Evolutionary conservation across 148 eudicot species (phyloP).

Genomic region (Polygonum maritimum): DNA sequence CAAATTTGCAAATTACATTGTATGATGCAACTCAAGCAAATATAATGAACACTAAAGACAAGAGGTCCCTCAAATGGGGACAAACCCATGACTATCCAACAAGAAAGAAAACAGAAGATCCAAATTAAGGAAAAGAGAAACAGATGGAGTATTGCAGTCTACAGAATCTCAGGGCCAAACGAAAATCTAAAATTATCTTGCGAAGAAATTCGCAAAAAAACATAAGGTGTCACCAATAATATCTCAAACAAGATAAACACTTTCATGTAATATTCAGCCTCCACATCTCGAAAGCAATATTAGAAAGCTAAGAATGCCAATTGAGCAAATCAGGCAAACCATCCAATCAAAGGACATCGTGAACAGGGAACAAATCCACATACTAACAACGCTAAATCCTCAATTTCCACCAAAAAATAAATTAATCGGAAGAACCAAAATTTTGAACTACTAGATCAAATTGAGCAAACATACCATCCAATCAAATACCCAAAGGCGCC

Average conservation of each 20-base stretch:
- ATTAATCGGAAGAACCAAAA: neutral
- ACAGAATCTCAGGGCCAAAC: neutral
- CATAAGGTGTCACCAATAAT: neutral
- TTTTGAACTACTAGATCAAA: neutral
- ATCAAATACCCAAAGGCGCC: conserved; percentile 73
- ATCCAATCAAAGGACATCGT: neutral
- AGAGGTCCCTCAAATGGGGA: neutral
- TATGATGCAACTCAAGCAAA: neutral
- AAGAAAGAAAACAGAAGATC: neutral
- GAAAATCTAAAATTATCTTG: neutral
- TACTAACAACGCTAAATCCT: neutral
- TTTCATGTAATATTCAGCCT: neutral
- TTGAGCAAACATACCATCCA: conserved; percentile 34
- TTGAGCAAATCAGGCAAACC: neutral
- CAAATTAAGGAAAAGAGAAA: neutral
- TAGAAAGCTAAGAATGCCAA: neutral
- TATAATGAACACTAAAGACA: neutral
- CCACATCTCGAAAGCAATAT: neutral
- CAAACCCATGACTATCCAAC: neutral
- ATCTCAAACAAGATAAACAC: neutral
- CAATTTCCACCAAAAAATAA: neutral
- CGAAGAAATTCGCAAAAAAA: neutral
- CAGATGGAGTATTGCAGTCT: neutral
- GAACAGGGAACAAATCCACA: conserved; percentile 1
- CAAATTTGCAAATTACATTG: neutral